Evolutionary conservation across 176 grass and related monocot genomes (phyloP).

Genomic region (Paspalum notatum): DNA sequence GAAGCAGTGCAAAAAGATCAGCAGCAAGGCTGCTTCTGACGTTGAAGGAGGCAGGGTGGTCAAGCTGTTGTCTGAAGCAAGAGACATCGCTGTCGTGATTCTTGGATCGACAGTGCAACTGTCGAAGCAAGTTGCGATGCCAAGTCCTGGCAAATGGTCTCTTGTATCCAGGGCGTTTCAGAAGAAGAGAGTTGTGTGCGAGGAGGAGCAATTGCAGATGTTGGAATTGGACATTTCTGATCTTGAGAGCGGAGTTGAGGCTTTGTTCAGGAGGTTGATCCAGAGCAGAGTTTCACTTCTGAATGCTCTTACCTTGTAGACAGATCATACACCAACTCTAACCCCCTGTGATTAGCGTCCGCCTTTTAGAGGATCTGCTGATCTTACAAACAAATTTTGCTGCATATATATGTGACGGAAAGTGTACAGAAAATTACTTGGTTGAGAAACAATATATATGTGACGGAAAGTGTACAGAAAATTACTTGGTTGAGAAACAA

Average conservation of each 20-base stretch:
- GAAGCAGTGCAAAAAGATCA: slow-evolving; percentile 23
- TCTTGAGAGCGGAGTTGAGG: slow-evolving; percentile 29
- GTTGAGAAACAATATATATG: background rate
- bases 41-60: background rate
- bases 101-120: slow-evolving; percentile 6
- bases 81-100: background rate
- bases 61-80: slow-evolving; percentile 9
- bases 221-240: slow-evolving; percentile 36
- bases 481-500: background rate
- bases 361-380: background rate
- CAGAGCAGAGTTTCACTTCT: slow-evolving; percentile 40
- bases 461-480: slow-evolving; percentile 8
- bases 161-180: slow-evolving; percentile 17
- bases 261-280: slow-evolving; percentile 44
- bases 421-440: slow-evolving; percentile 1
- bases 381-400: slow-evolving; percentile 9
- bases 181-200: slow-evolving; percentile 5
- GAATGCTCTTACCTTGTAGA: slow-evolving; percentile 46
- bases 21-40: background rate
- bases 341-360: slow-evolving; percentile 5
- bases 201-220: slow-evolving; percentile 17
- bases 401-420: background rate
- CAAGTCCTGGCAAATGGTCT: slow-evolving; percentile 17
- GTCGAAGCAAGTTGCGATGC: background rate
- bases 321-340: background rate